These are phyloP conservation scores for Myxozyma geophila DNA, from an alignment of 805 yeast genomes.

Conservation along the genomic window DNA sequence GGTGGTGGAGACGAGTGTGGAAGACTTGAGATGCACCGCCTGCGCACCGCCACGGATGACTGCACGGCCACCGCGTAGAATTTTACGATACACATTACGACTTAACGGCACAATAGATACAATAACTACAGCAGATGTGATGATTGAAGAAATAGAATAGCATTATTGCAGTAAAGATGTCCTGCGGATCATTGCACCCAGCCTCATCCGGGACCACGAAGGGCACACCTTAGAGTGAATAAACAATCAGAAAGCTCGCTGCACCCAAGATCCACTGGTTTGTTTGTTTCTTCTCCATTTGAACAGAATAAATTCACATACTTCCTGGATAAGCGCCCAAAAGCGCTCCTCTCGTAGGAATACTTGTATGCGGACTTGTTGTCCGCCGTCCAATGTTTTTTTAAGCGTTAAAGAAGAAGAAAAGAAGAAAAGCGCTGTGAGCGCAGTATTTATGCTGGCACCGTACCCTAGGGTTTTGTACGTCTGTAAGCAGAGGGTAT, in stretches of 20 bases:
- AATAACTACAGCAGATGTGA: too few relatives aligned
- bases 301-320: conserved; percentile 45
- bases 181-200: conserved; percentile 64
- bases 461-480: background rate
- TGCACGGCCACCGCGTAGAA: conserved; percentile 7
- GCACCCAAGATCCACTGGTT: conserved; percentile 66
- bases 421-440: conserved; percentile 1
- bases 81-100: background rate
- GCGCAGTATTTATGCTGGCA: background rate
- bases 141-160: background rate
- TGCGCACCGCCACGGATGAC: conserved; percentile 9
- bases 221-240: conserved; percentile 57
- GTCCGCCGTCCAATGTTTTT: conserved; percentile 35
- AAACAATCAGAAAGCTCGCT: conserved; percentile 55
- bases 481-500: too few relatives aligned
- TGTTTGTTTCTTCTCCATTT: conserved; percentile 56
- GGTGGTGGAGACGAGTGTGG: conserved; percentile 7
- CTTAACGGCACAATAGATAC: too few relatives aligned
- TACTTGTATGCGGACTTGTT: conserved; percentile 38
- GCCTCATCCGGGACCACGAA: conserved; percentile 69
- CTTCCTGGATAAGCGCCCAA: conserved; percentile 45
- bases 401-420: conserved; percentile 43
- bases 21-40: background rate
- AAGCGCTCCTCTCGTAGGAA: conserved; percentile 47
- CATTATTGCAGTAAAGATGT: conserved; percentile 38